Evolutionary conservation across 1,139 yeast genomes (phyloP), one percentile per base, ranked within the genome.

Genomic region (Wickerhamomyces sp.): DNA sequence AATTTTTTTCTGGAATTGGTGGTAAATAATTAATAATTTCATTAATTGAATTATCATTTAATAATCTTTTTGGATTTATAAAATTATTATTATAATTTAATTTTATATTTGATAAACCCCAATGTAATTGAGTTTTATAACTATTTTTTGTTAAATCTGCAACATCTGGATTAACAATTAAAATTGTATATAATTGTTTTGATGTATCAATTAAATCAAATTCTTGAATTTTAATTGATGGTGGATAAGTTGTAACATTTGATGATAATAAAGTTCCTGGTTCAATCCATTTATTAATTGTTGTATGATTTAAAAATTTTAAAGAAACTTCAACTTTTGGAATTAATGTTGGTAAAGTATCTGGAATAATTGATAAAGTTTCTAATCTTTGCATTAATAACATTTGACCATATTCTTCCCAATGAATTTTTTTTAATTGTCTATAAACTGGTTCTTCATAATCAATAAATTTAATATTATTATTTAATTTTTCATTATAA

Each of bases 161-260:
- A 42, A 84, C 81, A 65, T 93, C 99, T 27, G 98, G 97, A 63
- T 93, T 93, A 23, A 93, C 94, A 46, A 93, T 67, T 41, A 91
- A 64, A 10, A 91, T 75, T 1, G 97, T 81, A 67, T 89, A 93
- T 46, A 79, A 68, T 45, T 76, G 70, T 7, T 67, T 66, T 36
- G 56, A 37, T 6, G 57, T 45, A 42, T 71, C 66, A 13, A 78
- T 66, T 36, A 70, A 71, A 36, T 84, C 88, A 61, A 81, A 91
- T 61, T 88, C 93, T 59, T 84, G 86, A 40, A 93, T 72, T 60
- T 79, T 75, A 46, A 93, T 69, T 27, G 79, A 73, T 34, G 99
- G 99, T 18, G 91, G 86, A 56, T 78, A 75, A 36, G 77, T 65
- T 3, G 90, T 87, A 13, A 82, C 88, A 54, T 78, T 79, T 32